Conservation (phyloP, 768 basidiomycete genomes). For the Xerocomellus chrysenteron region DNA sequence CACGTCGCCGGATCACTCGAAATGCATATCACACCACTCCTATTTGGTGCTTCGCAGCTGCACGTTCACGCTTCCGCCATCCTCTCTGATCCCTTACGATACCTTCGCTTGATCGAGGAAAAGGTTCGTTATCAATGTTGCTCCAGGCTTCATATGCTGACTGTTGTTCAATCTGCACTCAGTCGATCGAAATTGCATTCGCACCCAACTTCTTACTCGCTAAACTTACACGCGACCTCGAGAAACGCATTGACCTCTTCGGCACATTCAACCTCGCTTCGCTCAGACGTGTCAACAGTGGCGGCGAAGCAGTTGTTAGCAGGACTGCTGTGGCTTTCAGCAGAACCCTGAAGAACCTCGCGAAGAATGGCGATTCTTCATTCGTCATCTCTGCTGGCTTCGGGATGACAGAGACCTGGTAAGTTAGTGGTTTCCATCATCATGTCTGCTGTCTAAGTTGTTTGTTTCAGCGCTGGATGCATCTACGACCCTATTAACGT, state of each 20-base stretch:
- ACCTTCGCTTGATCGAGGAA: constrained; percentile 34
- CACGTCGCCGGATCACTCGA: too few species aligned
- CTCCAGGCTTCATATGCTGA: not conserved
- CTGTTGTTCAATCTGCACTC: constrained; percentile 2
- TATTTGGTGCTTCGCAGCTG: too few species aligned
- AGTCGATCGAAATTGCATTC: constrained; percentile 33
- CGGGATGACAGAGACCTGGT: constrained; percentile 43
- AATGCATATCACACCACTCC: too few species aligned
- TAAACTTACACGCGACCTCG: constrained; percentile 35
- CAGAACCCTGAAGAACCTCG: constrained; percentile 28
- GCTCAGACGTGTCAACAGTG: constrained; percentile 38
- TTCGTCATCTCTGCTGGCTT: constrained; percentile 34
- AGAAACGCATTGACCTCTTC: constrained; percentile 21
- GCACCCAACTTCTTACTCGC: constrained; percentile 45
- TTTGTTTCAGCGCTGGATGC: constrained; percentile 33
- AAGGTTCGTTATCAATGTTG: constrained; percentile 27
- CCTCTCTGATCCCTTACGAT: not conserved
- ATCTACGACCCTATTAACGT: constrained; percentile 37
- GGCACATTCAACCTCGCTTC: constrained; percentile 35
- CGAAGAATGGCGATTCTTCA: constrained; percentile 27
- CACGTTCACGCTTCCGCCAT: too few species aligned
- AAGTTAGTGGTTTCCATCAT: constrained; percentile 3
- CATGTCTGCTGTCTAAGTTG: not conserved
- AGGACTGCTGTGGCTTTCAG: constrained; percentile 38
- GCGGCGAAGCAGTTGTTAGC: constrained; percentile 41